Evolutionary conservation across 2,329 filamentous ascomycete genomes (phyloP).

Genomic region (Fusarium haematococcum): DNA sequence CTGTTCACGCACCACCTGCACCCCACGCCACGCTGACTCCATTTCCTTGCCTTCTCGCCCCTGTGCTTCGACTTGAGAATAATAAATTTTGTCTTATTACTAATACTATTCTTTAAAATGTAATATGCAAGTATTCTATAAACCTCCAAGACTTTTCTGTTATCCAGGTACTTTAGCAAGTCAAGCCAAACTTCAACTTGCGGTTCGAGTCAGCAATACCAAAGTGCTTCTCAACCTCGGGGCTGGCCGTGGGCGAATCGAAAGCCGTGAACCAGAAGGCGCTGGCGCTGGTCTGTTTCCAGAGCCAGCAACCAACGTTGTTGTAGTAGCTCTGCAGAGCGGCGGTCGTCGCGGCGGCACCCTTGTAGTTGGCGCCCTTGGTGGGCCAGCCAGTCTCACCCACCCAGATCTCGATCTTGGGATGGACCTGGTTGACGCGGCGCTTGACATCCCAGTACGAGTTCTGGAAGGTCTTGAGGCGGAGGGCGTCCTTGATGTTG

Average conservation of each 20-base stretch:
- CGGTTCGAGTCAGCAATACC: slow-evolving; percentile 37
- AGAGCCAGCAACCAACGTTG: slow-evolving; percentile 39
- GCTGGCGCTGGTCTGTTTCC: slow-evolving; percentile 30
- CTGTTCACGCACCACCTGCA: too few species aligned
- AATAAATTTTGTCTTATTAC: not conserved
- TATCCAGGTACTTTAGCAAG: slow-evolving; percentile 25
- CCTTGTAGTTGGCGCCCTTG: slow-evolving; percentile 34
- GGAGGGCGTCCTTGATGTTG: slow-evolving; percentile 38
- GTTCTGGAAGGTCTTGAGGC: slow-evolving; percentile 41
- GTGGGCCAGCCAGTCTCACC: slow-evolving; percentile 42
- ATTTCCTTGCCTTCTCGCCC: not conserved
- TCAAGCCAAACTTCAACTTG: slow-evolving; percentile 40
- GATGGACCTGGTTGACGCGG: slow-evolving; percentile 36
- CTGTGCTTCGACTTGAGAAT: not conserved
- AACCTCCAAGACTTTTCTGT: not conserved
- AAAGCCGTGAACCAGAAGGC: slow-evolving; percentile 44
- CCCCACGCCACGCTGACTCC: too few species aligned
- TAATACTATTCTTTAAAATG: not conserved
- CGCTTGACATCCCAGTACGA: slow-evolving; percentile 36
- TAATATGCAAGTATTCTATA: not conserved
- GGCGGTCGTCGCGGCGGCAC: slow-evolving; percentile 22
- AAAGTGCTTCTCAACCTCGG: slow-evolving; percentile 42
- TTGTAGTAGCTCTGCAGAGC: slow-evolving; percentile 37
- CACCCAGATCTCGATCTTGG: slow-evolving; percentile 36
- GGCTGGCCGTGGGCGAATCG: slow-evolving; percentile 24